phyloP scores from a whole-genome alignment of 1,284 basidiomycete genomes.

The Phellinidium pouzarii region DNA sequence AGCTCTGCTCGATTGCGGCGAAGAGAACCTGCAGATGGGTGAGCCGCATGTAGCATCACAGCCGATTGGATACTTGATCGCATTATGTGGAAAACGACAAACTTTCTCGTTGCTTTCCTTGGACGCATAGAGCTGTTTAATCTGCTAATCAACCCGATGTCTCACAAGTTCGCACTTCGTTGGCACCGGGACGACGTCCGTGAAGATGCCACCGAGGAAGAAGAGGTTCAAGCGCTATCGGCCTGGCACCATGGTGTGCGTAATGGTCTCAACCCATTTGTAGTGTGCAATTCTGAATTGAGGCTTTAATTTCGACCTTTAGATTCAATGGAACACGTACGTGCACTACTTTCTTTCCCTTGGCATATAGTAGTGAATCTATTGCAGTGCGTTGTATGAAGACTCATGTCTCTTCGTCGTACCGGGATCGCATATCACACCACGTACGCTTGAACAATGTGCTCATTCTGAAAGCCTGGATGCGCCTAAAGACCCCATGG shows the following conservation, averaged over 20 bases:
- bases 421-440: conserved; percentile 57
- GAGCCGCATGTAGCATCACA: conserved; percentile 19
- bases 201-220: conserved; percentile 53
- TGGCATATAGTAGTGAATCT: not conserved
- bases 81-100: too few relatives aligned
- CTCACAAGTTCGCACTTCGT: conserved; percentile 65
- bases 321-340: conserved; percentile 83
- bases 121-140: conserved; percentile 69
- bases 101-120: not conserved
- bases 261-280: conserved; percentile 6
- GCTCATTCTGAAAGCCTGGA: conserved; percentile 47
- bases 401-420: conserved; percentile 74
- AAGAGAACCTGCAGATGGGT: conserved; percentile 69
- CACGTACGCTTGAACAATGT: conserved; percentile 58
- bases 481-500: conserved; percentile 50
- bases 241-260: conserved; percentile 64
- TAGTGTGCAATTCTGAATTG: not conserved
- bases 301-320: not conserved
- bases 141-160: conserved; percentile 65
- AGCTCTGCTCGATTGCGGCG: conserved; percentile 49
- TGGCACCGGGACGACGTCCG: conserved; percentile 82
- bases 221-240: conserved; percentile 54
- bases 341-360: conserved; percentile 22
- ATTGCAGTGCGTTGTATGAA: conserved; percentile 57
- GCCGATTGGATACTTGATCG: not conserved